phyloP scores from a whole-genome alignment of 164 flowering plant species.

The Kingdonia uniflora region DNA sequence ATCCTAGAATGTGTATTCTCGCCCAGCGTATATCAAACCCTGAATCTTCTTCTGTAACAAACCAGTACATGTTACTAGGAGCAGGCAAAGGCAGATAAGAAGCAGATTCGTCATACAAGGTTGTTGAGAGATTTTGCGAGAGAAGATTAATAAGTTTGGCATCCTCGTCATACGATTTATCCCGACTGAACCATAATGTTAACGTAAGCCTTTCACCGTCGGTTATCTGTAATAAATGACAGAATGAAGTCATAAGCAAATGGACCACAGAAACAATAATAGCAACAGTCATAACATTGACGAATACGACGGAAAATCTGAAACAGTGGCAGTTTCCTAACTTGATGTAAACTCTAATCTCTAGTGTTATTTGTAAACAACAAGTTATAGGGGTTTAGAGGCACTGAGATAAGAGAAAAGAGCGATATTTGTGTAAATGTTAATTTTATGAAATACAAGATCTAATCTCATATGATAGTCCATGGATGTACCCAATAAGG shows the following conservation, averaged over 20 bases:
- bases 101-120: conserved; percentile 11
- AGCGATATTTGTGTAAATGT: too few species aligned
- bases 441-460: too few species aligned
- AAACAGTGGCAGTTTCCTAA: too few species aligned
- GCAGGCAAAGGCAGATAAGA: conserved; percentile 53
- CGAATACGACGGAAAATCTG: neutral
- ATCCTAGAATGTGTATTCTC: conserved; percentile 60
- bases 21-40: conserved; percentile 79
- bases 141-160: conserved; percentile 59
- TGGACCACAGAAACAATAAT: neutral
- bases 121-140: conserved; percentile 20
- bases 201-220: conserved; percentile 87
- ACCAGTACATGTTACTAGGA: conserved; percentile 87
- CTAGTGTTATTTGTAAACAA: too few species aligned
- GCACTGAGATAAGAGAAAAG: too few species aligned
- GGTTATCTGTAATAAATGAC: conserved; percentile 37
- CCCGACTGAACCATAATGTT: conserved; percentile 84
- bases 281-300: neutral
- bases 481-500: too few species aligned
- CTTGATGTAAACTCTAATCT: too few species aligned
- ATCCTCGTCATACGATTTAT: conserved; percentile 77
- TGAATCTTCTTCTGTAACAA: conserved; percentile 37
- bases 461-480: too few species aligned
- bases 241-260: too few species aligned
- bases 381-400: too few species aligned